Conservation (phyloP, 202 grass and related monocot genomes). For the Digitaria exilis region DNA sequence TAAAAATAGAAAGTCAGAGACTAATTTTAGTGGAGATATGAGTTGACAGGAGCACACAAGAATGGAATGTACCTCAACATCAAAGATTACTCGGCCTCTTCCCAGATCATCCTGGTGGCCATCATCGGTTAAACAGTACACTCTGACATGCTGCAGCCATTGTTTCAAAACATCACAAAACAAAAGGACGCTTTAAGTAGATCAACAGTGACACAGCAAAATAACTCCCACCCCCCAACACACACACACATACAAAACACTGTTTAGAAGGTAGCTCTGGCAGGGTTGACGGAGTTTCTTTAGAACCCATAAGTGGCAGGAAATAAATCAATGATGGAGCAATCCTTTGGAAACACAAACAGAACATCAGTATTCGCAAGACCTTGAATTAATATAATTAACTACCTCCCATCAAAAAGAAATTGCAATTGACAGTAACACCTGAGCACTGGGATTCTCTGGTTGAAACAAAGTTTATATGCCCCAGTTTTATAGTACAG, state of each 20-base stretch:
- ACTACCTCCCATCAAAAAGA: background rate
- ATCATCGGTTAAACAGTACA: slow-evolving; percentile 62
- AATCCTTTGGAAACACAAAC: background rate
- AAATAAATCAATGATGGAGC: background rate
- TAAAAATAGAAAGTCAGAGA: slow-evolving; percentile 23
- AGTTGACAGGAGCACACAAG: slow-evolving; percentile 14
- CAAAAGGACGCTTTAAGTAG: slow-evolving; percentile 28
- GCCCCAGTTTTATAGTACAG: background rate
- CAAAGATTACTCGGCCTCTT: slow-evolving; percentile 78
- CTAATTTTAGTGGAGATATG: slow-evolving; percentile 3
- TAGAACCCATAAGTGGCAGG: background rate
- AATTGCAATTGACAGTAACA: slow-evolving; percentile 8
- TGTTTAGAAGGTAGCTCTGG: background rate
- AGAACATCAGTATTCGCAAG: background rate
- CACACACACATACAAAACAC: background rate
- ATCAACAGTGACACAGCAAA: slow-evolving; percentile 18
- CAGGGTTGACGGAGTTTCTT: background rate
- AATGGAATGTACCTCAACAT: slow-evolving; percentile 66
- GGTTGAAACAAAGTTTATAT: slow-evolving; percentile 9
- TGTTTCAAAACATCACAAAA: slow-evolving; percentile 32
- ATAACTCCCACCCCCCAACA: too few relatives aligned
- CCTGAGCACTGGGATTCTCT: background rate
- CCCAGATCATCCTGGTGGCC: slow-evolving; percentile 79
- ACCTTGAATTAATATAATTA: background rate
- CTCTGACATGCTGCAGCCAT: slow-evolving; percentile 72